phyloP scores from a whole-genome alignment of 1,139 yeast genomes.

The Hansenula sp. region DNA sequence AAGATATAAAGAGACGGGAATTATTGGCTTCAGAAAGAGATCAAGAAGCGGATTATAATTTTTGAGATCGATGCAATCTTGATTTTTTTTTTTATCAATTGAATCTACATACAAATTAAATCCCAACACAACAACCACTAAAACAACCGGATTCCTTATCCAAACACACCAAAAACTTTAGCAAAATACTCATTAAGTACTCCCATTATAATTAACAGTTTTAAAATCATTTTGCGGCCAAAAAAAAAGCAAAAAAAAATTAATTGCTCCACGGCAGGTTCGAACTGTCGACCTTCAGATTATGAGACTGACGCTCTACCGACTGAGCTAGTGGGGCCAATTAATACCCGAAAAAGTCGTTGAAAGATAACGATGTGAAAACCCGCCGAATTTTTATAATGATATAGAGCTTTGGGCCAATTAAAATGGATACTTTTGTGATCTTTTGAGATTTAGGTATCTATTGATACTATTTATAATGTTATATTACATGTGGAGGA shows the following conservation, averaged over 20 bases:
- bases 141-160: no score
- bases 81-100: not conserved
- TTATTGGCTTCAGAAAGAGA: no score
- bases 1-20: not conserved
- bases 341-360: not conserved
- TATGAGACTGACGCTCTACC: slow-evolving; percentile 48
- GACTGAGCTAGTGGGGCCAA: slow-evolving; percentile 41
- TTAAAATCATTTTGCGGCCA: not conserved
- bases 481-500: no score
- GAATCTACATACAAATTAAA: not conserved
- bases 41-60: not conserved
- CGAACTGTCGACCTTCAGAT: slow-evolving; percentile 47
- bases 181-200: no score
- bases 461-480: no score
- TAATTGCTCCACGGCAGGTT: slow-evolving; percentile 54
- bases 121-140: no score
- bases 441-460: no score
- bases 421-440: no score
- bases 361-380: not conserved
- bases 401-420: no score
- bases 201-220: not conserved
- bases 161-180: no score
- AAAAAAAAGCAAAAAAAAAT: no score
- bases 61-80: not conserved
- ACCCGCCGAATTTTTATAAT: no score